These are phyloP conservation scores for Lecanosticta acicola DNA, from an alignment of 2,329 filamentous ascomycete genomes.

Conservation along the genomic window DNA sequence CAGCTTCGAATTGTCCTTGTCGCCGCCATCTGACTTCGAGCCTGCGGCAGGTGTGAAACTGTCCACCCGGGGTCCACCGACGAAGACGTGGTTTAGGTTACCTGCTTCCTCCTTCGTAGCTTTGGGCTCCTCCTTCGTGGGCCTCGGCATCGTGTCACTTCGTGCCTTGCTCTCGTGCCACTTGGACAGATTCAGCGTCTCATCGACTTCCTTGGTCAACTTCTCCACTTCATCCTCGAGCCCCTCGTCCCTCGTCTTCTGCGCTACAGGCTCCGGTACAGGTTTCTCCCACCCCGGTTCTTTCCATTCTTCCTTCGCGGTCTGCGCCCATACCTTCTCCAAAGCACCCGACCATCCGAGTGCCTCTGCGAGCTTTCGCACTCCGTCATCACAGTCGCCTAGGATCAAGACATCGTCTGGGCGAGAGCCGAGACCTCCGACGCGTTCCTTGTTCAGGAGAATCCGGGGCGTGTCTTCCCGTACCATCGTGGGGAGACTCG, in stretches of 20 bases:
- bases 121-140: neutral
- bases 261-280: conserved; percentile 18
- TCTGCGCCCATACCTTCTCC: conserved; percentile 64
- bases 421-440: conserved; percentile 70
- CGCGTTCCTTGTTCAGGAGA: conserved; percentile 79
- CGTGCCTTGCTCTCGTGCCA: conserved; percentile 39
- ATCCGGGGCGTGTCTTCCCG: conserved; percentile 63
- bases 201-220: conserved; percentile 54
- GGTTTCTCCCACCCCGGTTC: conserved; percentile 19
- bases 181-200: conserved; percentile 47
- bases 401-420: conserved; percentile 80
- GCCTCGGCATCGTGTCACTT: conserved; percentile 12
- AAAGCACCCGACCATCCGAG: conserved; percentile 84
- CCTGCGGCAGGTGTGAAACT: conserved; percentile 8
- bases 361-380: conserved; percentile 69
- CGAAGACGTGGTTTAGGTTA: conserved; percentile 13
- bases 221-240: conserved; percentile 55
- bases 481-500: conserved; percentile 65
- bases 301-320: conserved; percentile 56
- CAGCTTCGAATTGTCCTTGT: conserved; percentile 6
- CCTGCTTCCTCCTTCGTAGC: neutral
- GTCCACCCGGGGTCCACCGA: conserved; percentile 8
- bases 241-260: conserved; percentile 49
- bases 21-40: conserved; percentile 2
- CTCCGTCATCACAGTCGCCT: conserved; percentile 76